A percentile compares a stretch with the other conserved stretches of the same genome.
Conservation (phyloP, 2,329 filamentous ascomycete species). For the Diplodia seriata region DNA sequence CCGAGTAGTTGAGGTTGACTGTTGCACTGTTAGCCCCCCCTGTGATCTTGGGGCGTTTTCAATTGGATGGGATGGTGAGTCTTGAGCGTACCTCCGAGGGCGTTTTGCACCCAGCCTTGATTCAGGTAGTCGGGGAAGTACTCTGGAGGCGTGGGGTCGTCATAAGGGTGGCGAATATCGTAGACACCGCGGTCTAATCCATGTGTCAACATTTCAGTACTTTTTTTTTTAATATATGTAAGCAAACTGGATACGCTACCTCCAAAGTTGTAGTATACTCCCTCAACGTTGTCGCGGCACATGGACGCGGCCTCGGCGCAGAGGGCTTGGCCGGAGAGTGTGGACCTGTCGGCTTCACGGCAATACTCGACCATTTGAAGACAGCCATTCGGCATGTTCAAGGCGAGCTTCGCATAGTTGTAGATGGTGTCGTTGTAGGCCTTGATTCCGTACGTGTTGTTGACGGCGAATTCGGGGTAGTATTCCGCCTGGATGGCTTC, state of each 20-base stretch:
- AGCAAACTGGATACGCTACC: conserved; percentile 44
- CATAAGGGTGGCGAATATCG: conserved; percentile 64
- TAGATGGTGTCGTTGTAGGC: conserved; percentile 65
- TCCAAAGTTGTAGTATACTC: conserved; percentile 61
- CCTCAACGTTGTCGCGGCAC: conserved; percentile 64
- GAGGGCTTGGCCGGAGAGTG: conserved; percentile 47
- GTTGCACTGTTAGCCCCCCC: background rate
- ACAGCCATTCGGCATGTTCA: conserved; percentile 56
- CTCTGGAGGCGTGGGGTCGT: conserved; percentile 67
- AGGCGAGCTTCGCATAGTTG: conserved; percentile 64
- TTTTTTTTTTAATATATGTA: conserved; percentile 32
- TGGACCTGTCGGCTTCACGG: conserved; percentile 52
- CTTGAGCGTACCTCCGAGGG: conserved; percentile 58
- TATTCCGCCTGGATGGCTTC: conserved; percentile 57
- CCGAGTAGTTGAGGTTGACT: conserved; percentile 66
- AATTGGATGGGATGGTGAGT: background rate
- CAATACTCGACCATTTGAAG: conserved; percentile 52
- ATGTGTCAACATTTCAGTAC: conserved; percentile 35
- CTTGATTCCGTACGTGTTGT: conserved; percentile 64
- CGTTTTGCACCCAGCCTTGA: conserved; percentile 61
- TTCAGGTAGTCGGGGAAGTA: conserved; percentile 72
- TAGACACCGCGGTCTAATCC: conserved; percentile 54
- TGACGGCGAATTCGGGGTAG: conserved; percentile 61
- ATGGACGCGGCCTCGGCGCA: conserved; percentile 64
- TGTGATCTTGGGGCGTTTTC: too few relatives aligned